phyloP scores from a whole-genome alignment of 2,329 filamentous ascomycete genomes.

The Fusarium miscanthi region DNA sequence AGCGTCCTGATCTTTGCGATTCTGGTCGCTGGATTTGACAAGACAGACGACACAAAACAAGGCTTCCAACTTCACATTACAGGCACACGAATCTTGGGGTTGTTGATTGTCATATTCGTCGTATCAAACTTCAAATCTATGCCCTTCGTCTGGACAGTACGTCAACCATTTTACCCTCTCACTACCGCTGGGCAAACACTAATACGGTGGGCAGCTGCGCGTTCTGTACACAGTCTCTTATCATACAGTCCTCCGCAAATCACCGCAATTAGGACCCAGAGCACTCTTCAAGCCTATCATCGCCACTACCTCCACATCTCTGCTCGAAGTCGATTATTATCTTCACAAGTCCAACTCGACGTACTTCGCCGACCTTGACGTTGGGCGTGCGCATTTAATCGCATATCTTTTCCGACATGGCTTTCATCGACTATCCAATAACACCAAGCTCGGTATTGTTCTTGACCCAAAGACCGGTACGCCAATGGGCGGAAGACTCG shows the following conservation, averaged over 20 bases:
- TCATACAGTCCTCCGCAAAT: background rate
- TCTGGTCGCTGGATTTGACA: background rate
- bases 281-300: background rate
- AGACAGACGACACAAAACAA: background rate
- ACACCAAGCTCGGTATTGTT: background rate
- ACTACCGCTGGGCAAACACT: background rate
- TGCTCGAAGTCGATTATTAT: constrained; percentile 13
- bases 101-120: background rate
- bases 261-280: background rate
- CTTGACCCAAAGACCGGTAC: background rate
- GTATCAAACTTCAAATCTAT: background rate
- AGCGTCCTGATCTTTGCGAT: background rate
- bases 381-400: background rate
- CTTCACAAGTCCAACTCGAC: constrained; percentile 16
- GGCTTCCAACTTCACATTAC: background rate
- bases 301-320: background rate
- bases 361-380: constrained; percentile 16
- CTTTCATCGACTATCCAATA: background rate
- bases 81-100: background rate
- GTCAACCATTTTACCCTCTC: background rate
- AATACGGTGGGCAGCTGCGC: background rate
- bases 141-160: background rate
- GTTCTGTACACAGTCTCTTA: background rate
- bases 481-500: background rate
- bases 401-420: background rate